A percentile compares a stretch with the other conserved stretches of the same genome.
These are phyloP conservation scores for Sanghuangporus baumii DNA, from an alignment of 1,284 basidiomycete species.

Conservation along the genomic window DNA sequence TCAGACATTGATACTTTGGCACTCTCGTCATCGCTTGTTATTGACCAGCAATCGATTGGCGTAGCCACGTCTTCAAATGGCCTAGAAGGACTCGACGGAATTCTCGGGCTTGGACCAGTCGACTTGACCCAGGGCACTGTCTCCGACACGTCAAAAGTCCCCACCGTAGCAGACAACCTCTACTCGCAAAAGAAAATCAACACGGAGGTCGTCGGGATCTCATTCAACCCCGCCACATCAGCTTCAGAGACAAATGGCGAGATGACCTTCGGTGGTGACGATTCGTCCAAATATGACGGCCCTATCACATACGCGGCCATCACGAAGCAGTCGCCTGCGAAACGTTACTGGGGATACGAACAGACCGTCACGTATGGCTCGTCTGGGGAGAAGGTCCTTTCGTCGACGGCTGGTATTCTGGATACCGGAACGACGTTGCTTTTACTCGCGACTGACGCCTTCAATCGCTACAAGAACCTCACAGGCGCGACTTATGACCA, in stretches of 20 bases:
- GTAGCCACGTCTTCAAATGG: constrained; percentile 28
- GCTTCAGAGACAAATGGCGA: constrained; percentile 18
- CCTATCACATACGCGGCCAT: constrained; percentile 18
- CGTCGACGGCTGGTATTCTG: constrained; percentile 22
- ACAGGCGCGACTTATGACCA: constrained; percentile 18
- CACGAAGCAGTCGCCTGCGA: constrained; percentile 25
- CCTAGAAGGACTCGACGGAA: constrained; percentile 21
- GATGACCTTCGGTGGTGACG: constrained; percentile 22
- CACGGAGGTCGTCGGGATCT: constrained; percentile 21
- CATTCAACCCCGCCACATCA: constrained; percentile 19
- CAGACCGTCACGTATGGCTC: constrained; percentile 15
- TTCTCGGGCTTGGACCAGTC: constrained; percentile 17
- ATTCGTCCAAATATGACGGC: constrained; percentile 17
- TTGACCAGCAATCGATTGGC: constrained; percentile 32
- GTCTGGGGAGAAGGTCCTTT: constrained; percentile 15
- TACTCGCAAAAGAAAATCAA: constrained; percentile 19
- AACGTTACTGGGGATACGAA: constrained; percentile 1
- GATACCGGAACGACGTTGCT: constrained; percentile 23
- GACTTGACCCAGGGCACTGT: constrained; percentile 28
- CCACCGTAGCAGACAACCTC: constrained; percentile 24
- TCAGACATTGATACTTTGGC: constrained; percentile 25
- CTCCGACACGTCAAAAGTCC: constrained; percentile 18
- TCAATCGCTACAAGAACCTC: constrained; percentile 12
- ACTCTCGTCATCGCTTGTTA: constrained; percentile 22
- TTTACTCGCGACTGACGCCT: constrained; percentile 19